These are phyloP conservation scores for Coemansia sp. DNA, from an alignment of 192 early-diverging fungal genomes.

Conservation along the genomic window DNA sequence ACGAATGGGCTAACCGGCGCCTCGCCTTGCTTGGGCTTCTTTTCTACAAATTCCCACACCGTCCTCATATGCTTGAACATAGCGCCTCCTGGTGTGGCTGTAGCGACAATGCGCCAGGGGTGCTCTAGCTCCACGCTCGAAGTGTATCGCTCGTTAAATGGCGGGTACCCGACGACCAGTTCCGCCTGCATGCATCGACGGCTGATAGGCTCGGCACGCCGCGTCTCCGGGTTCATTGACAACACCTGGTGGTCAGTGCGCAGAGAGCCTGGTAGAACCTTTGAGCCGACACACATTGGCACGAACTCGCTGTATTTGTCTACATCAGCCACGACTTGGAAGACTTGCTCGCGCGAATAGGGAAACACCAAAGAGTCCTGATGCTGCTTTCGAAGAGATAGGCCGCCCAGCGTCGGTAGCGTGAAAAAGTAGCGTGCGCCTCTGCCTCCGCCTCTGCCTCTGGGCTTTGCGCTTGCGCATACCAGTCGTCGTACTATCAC, in stretches of 20 bases:
- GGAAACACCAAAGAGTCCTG: conserved; percentile 58
- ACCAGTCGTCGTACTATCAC: neutral
- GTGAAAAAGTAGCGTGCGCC: conserved; percentile 17
- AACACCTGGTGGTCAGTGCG: conserved; percentile 3
- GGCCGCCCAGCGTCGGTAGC: conserved; percentile 3
- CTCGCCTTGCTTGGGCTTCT: neutral
- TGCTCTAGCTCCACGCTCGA: conserved; percentile 70
- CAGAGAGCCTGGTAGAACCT: conserved; percentile 32
- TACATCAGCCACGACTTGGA: conserved; percentile 77
- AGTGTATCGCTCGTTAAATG: conserved; percentile 74
- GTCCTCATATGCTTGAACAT: conserved; percentile 44
- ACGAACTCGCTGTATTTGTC: conserved; percentile 78
- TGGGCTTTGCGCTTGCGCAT: neutral
- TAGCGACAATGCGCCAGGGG: conserved; percentile 61
- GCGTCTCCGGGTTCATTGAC: conserved; percentile 5
- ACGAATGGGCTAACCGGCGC: conserved; percentile 9
- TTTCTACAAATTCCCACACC: conserved; percentile 34
- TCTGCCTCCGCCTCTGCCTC: neutral
- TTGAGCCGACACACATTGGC: conserved; percentile 75
- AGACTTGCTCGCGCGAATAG: conserved; percentile 69
- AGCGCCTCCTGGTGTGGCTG: conserved; percentile 33
- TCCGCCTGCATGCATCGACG: conserved; percentile 60
- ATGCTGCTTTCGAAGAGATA: conserved; percentile 13
- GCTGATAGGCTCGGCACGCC: neutral
- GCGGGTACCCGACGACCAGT: conserved; percentile 76